Conservation (phyloP, 1,139 yeast species). For the Sugiyamaella pinicola region DNA sequence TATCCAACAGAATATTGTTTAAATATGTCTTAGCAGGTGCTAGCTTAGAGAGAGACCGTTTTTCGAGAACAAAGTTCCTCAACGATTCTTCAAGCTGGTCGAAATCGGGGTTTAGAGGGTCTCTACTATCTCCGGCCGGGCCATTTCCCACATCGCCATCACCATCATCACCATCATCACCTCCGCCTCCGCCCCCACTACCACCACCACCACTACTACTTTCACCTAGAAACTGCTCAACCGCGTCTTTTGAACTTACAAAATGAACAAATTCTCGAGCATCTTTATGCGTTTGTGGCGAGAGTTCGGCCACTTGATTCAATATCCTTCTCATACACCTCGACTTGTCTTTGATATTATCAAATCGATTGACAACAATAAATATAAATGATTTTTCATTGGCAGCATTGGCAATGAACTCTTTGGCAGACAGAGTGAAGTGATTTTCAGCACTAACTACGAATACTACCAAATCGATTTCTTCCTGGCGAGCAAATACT, state of each 20-base stretch:
- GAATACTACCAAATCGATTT: constrained; percentile 92
- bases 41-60: constrained; percentile 83
- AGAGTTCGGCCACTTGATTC: constrained; percentile 81
- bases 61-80: constrained; percentile 83
- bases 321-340: constrained; percentile 75
- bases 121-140: constrained; percentile 26
- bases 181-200: constrained; percentile 46
- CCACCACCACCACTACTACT: constrained; percentile 37
- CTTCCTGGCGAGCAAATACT: constrained; percentile 94
- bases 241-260: constrained; percentile 61
- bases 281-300: constrained; percentile 90
- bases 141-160: constrained; percentile 43
- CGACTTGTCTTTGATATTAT: constrained; percentile 75
- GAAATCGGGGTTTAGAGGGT: constrained; percentile 46
- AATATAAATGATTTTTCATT: constrained; percentile 89
- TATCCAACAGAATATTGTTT: constrained; percentile 66
- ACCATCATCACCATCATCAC: constrained; percentile 46
- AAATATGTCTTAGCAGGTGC: constrained; percentile 91
- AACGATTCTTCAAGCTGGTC: constrained; percentile 82
- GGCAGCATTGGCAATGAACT: constrained; percentile 88
- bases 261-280: constrained; percentile 93
- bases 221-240: constrained; percentile 26
- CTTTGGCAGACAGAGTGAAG: constrained; percentile 90
- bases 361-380: constrained; percentile 92
- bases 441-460: constrained; percentile 97